A percentile compares a stretch with the other conserved stretches of the same genome.
Evolutionary conservation across 2,329 filamentous ascomycete species (phyloP).

Genomic region (Pseudogymnoascus sp.): DNA sequence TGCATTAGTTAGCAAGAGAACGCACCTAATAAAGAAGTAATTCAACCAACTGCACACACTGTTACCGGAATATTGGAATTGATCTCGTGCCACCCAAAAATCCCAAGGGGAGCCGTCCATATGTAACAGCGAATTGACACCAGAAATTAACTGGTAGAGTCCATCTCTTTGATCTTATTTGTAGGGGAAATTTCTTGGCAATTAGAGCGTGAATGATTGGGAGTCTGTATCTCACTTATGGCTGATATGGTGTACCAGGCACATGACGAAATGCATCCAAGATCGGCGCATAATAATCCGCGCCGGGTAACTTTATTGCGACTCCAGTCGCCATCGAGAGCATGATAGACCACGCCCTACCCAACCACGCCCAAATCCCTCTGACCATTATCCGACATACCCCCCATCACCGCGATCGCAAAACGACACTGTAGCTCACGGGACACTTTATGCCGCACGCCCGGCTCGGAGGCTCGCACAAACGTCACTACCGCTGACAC

Average conservation of each 20-base stretch:
- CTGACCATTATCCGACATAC: not conserved
- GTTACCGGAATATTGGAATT: not conserved
- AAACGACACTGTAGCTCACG: not conserved
- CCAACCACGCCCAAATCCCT: not conserved
- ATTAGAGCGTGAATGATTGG: not conserved
- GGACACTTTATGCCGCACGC: not conserved
- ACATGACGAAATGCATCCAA: not conserved
- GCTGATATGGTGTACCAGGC: not conserved
- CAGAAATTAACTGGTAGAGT: not conserved
- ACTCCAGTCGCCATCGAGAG: not conserved
- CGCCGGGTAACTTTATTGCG: not conserved
- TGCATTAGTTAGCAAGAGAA: not conserved
- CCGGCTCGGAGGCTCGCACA: not conserved
- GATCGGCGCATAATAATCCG: slow-evolving; percentile 8
- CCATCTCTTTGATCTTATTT: not conserved
- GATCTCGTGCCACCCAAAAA: not conserved
- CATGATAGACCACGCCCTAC: not conserved
- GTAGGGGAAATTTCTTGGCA: not conserved
- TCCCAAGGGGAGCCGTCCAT: not conserved
- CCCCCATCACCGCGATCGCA: not conserved
- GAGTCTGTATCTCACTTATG: not conserved
- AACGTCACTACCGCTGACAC: slow-evolving; percentile 1
- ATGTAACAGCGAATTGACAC: not conserved
- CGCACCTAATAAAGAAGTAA: not conserved
- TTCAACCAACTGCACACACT: not conserved